Evolutionary conservation across 208 protist species (phyloP).

Genomic region (Crithidia bombi): DNA sequence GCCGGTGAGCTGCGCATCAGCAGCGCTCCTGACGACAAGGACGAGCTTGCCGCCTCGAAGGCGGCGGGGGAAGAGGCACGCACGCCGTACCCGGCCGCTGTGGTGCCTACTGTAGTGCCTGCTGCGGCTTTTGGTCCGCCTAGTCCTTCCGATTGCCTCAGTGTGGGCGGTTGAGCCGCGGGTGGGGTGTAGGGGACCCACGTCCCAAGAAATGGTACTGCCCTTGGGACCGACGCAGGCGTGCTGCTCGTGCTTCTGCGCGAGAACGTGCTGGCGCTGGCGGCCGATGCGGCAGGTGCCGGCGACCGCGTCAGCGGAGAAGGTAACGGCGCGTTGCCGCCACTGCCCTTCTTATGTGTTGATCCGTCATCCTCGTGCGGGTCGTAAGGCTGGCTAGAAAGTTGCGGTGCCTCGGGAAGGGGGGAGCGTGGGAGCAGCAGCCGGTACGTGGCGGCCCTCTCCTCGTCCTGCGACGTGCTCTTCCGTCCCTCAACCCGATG

Average conservation of each 20-base stretch:
- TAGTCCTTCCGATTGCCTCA: not conserved
- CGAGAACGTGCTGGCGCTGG: not conserved
- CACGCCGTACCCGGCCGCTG: not conserved
- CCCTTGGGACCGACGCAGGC: not conserved
- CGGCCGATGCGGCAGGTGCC: not conserved
- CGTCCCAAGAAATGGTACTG: not conserved
- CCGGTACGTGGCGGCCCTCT: not conserved
- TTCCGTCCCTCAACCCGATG: not conserved
- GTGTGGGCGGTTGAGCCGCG: not conserved
- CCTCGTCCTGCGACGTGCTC: not conserved
- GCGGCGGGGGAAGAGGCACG: not conserved
- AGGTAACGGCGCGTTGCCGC: not conserved
- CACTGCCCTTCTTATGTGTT: not conserved
- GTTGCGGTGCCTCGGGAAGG: not conserved
- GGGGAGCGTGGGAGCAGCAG: not conserved
- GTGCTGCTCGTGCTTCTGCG: conserved; percentile 7
- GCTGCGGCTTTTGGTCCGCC: not conserved
- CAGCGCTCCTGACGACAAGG: not conserved
- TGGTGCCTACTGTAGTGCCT: not conserved
- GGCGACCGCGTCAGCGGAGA: not conserved
- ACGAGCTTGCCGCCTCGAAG: not conserved
- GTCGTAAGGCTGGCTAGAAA: not conserved
- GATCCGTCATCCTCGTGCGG: not conserved
- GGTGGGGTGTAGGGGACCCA: conserved; percentile 18
- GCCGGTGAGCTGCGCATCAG: not conserved